Conservation (phyloP, 2,329 filamentous ascomycete species). For the Pseudocercospora ulei region DNA sequence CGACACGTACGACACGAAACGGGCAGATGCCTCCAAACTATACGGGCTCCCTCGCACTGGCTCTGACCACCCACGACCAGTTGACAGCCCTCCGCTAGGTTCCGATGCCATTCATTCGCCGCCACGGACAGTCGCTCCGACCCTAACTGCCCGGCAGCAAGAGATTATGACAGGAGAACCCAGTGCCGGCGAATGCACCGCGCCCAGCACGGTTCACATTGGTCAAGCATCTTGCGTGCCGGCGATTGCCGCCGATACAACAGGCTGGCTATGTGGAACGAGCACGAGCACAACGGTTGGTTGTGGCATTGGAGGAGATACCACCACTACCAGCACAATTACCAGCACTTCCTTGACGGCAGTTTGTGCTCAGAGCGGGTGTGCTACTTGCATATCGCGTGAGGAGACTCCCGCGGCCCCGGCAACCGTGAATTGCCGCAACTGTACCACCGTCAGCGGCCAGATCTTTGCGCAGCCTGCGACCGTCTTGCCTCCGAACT, state of each 20-base stretch:
- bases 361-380: constrained; percentile 7
- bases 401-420: constrained; percentile 1
- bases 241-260: constrained; percentile 5
- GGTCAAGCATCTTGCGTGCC: constrained; percentile 8
- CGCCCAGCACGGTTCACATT: constrained; percentile 1
- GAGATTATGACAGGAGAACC: too few species aligned
- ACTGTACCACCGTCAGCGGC: constrained; percentile 8
- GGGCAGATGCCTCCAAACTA: not conserved
- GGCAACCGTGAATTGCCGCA: not conserved
- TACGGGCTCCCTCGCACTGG: not conserved
- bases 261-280: not conserved
- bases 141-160: constrained; percentile 2
- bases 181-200: constrained; percentile 5
- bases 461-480: constrained; percentile 1
- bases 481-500: constrained; percentile 2
- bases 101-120: constrained; percentile 4
- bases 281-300: constrained; percentile 8
- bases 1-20: not conserved
- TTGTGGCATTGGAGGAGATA: constrained; percentile 6
- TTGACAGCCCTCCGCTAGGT: too few species aligned
- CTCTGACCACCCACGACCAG: not conserved
- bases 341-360: constrained; percentile 6
- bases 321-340: constrained; percentile 5
- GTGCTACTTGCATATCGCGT: constrained; percentile 4
- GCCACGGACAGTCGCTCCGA: not conserved